Evolutionary conservation across 1,284 basidiomycete genomes (phyloP), one percentile per base, ranked within the genome.

Genomic region (Microbotryum saponariae): DNA sequence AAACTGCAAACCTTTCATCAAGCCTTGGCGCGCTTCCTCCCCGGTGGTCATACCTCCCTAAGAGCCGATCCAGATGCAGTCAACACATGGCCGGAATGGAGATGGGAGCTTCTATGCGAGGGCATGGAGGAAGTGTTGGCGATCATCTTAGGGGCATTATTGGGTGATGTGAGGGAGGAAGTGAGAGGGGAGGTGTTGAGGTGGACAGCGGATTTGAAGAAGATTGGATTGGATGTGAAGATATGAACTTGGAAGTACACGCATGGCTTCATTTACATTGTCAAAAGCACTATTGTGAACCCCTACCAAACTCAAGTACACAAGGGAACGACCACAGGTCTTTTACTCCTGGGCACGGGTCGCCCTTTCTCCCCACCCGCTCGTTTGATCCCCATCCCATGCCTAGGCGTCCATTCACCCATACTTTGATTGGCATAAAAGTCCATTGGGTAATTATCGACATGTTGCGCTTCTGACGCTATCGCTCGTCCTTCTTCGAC

Each of bases 381-480:
- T 46, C 42, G 55, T 50, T 45, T 58, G 9, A 56, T 60, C 12
- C 67, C 64, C 67, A 68, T 66, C 29, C 67, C 67, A 48, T 64
- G 60, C 59, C 67, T 58, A 42, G 77, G 77, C 29, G 77, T 78
- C 77, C 77, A 78, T 16, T 42, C 37, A 42, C 37, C 37, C 37
- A 42, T 42, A 18, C 37, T 42, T 42, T 42, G 37, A 18, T 87
- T 89, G 51, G 83, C 82, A 72, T 97, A 98, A 75, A 97, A 98
- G 77, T 98, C 90, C 94, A 98, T 98, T 1, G 91, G 88, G 76
- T 98, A 98, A 42, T 75, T 76, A 42, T 62, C 59, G 23, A 59
- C 37, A 68, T 61, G 64, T 42, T 42, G 37, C 12, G 12, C 16
- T 16, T 42, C 37, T 18, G 37, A 42, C 37, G 12, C 58, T 67